Percentiles rank a stretch among this genome's conserved stretches.
Evolutionary conservation across 2,329 filamentous ascomycete genomes (phyloP).

Genomic region (Penicillium sp.): DNA sequence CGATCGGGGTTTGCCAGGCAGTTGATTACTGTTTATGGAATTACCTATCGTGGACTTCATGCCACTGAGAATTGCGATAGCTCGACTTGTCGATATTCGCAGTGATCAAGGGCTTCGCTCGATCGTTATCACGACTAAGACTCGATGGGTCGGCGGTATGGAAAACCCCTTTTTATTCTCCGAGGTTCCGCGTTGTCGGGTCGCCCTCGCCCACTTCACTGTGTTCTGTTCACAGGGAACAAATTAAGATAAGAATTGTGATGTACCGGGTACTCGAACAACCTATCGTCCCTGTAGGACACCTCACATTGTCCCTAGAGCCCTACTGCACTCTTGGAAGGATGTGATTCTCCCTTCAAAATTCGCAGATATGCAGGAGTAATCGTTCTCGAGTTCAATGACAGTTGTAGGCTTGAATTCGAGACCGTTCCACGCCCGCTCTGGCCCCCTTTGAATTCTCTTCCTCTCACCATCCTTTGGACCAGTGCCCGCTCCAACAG

Average conservation of each 20-base stretch:
- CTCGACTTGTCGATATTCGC: too few relatives aligned
- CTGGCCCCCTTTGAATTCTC: too few relatives aligned
- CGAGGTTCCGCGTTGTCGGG: background rate
- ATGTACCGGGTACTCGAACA: background rate
- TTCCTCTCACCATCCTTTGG: too few relatives aligned
- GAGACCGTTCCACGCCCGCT: too few relatives aligned
- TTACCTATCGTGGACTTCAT: too few relatives aligned
- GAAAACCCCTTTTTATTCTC: background rate
- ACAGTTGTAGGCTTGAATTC: too few relatives aligned
- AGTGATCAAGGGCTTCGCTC: too few relatives aligned
- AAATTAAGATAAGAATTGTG: background rate
- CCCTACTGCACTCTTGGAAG: background rate
- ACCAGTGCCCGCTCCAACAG: too few relatives aligned
- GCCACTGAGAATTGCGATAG: too few relatives aligned
- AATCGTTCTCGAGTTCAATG: too few relatives aligned
- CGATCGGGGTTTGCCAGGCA: constrained; percentile 11
- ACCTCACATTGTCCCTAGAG: background rate
- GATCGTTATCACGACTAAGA: background rate
- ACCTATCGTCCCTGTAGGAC: background rate
- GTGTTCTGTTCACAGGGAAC: background rate
- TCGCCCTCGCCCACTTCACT: background rate
- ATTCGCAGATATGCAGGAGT: background rate
- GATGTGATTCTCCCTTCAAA: too few relatives aligned
- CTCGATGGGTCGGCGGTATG: background rate
- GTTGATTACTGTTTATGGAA: too few relatives aligned